A percentile compares a stretch with the other conserved stretches of the same genome.
Conservation (phyloP, 1,139 yeast species). For the Maudiozyma humilis region DNA sequence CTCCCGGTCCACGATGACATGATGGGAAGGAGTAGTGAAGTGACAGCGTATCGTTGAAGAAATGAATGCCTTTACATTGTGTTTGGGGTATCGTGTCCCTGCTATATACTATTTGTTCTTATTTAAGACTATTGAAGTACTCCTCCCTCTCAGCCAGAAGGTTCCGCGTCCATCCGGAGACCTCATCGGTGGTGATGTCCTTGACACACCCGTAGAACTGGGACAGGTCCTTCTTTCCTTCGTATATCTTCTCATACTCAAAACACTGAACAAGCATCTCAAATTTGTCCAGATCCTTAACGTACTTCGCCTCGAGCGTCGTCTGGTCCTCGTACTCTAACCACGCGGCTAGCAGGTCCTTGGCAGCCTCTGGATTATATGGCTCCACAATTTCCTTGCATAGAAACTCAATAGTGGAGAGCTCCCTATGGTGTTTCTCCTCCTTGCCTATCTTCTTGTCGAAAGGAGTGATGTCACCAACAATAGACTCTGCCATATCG, state of each 20-base stretch:
- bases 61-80: too few species aligned
- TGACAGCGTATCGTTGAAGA: too few species aligned
- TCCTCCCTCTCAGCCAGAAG: conserved; percentile 49
- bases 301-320: conserved; percentile 76
- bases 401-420: conserved; percentile 61
- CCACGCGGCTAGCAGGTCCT: conserved; percentile 70
- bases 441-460: conserved; percentile 53
- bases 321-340: conserved; percentile 82
- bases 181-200: conserved; percentile 64
- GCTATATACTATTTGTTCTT: too few species aligned
- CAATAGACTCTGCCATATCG: conserved; percentile 89
- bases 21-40: too few species aligned
- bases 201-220: conserved; percentile 62
- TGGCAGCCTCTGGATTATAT: conserved; percentile 55
- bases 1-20: too few species aligned
- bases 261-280: conserved; percentile 86
- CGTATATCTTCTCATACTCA: conserved; percentile 70
- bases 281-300: conserved; percentile 89
- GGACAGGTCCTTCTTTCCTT: conserved; percentile 47
- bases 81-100: too few species aligned
- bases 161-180: conserved; percentile 62
- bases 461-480: conserved; percentile 91
- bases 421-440: conserved; percentile 78
- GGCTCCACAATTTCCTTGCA: conserved; percentile 48
- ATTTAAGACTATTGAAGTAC: conserved; percentile 19